Percentiles rank a stretch among this genome's conserved stretches.
Evolutionary conservation across 1,139 yeast species (phyloP).

Genomic region (Suhomyces terraborum): DNA sequence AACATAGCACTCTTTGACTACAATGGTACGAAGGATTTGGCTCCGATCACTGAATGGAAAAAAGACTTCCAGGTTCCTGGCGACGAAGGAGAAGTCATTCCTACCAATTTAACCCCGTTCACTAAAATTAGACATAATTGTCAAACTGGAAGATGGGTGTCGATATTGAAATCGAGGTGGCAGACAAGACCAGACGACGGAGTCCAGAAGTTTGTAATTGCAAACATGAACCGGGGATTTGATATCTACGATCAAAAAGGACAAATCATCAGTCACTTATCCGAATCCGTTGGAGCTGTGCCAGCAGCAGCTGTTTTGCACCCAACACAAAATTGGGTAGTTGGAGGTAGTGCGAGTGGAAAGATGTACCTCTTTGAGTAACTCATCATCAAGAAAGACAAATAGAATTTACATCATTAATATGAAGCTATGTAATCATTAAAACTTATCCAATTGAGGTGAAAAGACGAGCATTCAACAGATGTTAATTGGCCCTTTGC

Average conservation of each 20-base stretch:
- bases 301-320: conserved; percentile 89
- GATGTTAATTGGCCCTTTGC: no score
- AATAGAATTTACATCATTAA: no score
- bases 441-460: no score
- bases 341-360: conserved; percentile 96
- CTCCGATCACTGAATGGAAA: conserved; percentile 32
- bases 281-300: conserved; percentile 73
- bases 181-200: conserved; percentile 70
- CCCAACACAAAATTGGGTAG: conserved; percentile 84
- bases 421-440: no score
- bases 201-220: conserved; percentile 82
- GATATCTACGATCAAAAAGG: conserved; percentile 82
- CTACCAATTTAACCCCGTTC: conserved; percentile 51
- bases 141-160: conserved; percentile 96
- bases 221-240: conserved; percentile 85
- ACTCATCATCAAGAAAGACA: no score
- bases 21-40: conserved; percentile 17
- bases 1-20: conserved; percentile 59
- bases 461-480: no score
- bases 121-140: conserved; percentile 80
- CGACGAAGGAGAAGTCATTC: conserved; percentile 23
- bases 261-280: conserved; percentile 71
- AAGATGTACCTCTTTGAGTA: conserved; percentile 65
- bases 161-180: conserved; percentile 86
- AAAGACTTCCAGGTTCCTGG: conserved; percentile 23